Conservation (phyloP, 768 basidiomycete genomes). For the Pleurotus eryngii region DNA sequence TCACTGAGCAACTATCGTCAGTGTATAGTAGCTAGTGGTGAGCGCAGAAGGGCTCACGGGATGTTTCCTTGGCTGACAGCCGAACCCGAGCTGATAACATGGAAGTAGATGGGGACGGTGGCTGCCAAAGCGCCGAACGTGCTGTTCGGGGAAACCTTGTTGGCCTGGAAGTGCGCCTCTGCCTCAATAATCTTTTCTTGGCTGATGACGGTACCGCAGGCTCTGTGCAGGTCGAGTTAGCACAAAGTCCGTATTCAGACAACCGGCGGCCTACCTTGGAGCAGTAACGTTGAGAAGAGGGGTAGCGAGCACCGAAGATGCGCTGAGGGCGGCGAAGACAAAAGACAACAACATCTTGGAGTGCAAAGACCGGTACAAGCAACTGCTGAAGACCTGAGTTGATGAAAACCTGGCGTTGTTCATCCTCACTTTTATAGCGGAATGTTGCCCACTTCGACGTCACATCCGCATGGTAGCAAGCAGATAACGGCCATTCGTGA, state of each 20-base stretch:
- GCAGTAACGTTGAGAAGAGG: constrained; percentile 21
- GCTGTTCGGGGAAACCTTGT: constrained; percentile 28
- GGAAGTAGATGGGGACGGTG: constrained; percentile 25
- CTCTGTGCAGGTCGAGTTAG: constrained; percentile 14
- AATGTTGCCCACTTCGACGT: neutral
- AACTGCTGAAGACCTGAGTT: neutral
- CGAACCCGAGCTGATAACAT: constrained; percentile 29
- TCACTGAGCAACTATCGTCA: constrained; percentile 22
- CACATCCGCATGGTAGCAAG: neutral
- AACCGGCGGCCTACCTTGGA: constrained; percentile 10
- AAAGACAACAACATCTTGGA: constrained; percentile 24
- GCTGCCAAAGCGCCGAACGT: neutral
- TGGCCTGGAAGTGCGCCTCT: constrained; percentile 39
- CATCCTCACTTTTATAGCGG: neutral
- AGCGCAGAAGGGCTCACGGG: constrained; percentile 26
- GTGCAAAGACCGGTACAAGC: neutral
- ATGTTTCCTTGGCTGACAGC: constrained; percentile 37
- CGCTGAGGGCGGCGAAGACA: constrained; percentile 23
- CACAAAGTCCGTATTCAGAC: neutral
- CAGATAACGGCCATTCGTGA: neutral
- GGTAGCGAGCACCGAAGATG: constrained; percentile 23
- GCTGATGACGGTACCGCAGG: constrained; percentile 36
- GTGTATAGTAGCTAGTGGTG: neutral
- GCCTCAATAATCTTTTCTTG: constrained; percentile 29
- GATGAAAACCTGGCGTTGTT: neutral